Base-by-base conservation (phyloP, 2,329 filamentous ascomycete genomes). In the Diplodia sapinea region DNA sequence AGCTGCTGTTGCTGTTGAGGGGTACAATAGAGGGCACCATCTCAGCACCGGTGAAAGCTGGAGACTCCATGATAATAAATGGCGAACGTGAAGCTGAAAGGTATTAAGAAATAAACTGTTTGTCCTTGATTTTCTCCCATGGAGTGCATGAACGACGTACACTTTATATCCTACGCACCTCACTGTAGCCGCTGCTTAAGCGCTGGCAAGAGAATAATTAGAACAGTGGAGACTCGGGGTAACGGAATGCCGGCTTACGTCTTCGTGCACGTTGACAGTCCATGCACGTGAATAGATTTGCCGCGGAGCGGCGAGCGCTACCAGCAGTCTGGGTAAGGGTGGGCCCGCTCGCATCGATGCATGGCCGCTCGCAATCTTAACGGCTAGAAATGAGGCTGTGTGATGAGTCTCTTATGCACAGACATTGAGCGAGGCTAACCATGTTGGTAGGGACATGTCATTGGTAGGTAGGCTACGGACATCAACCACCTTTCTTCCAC, bases 401-500 rank as follows among this genome's bases (percentile, higher is more conserved):
- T 33, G 36, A n/a, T 40, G 17, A 9, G 33, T 38, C 23, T n/a
- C 33, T 56, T 31, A 33, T 40, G 54, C 54, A 56, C 31, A 56
- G 17, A 40, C 54, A 9, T 31, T n/a, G 54, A 51, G 49, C 2
- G 23, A 51, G 3, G 23, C n/a, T n/a, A n/a, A n/a, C n/a, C n/a
- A n/a, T 51, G 33, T 20, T 33, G 2, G n/a, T 29, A 56, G 13
- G 31, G 31, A 38, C 54, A 56, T 13, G 54, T 56, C 54, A 56
- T n/a, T 23, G 54, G 26, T 56, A 36, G 17, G 38, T n/a, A n/a
- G n/a, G n/a, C 33, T 31, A 40, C 12, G 17, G 33, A 5, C 17
- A 1, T 38, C n/a, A 38, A 40, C 2, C 54, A 11, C 31, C 54
- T 11, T 56, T n/a, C 12, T 56, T 26, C 69, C 68, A 70, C 50